Percentiles rank a stretch among this genome's conserved stretches.
Evolutionary conservation across 1,284 basidiomycete genomes (phyloP).

Genomic region (Ceratobasidium sp.): DNA sequence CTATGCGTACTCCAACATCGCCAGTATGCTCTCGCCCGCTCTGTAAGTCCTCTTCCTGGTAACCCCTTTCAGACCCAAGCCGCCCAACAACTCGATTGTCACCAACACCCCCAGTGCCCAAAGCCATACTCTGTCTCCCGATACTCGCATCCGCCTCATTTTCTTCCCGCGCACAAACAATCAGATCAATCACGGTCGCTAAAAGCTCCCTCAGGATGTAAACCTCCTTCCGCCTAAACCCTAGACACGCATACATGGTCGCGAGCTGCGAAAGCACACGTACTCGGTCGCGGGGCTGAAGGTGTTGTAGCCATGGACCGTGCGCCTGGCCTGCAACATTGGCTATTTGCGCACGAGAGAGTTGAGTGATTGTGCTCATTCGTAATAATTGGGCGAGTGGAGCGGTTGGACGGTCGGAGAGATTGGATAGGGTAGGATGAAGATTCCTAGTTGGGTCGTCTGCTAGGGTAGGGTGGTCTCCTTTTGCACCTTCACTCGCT

Average conservation of each 20-base stretch:
- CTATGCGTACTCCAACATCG: slow-evolving; percentile 75
- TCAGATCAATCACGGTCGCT: slow-evolving; percentile 81
- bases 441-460: slow-evolving; percentile 60
- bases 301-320: slow-evolving; percentile 87
- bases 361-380: slow-evolving; percentile 74
- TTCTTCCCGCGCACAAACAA: slow-evolving; percentile 79
- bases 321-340: slow-evolving; percentile 76
- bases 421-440: slow-evolving; percentile 14
- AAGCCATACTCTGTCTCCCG: slow-evolving; percentile 28
- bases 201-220: slow-evolving; percentile 87
- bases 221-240: slow-evolving; percentile 87
- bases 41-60: slow-evolving; percentile 38
- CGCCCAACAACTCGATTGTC: not conserved
- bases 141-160: slow-evolving; percentile 22
- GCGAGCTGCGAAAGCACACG: slow-evolving; percentile 77
- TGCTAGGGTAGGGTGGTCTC: slow-evolving; percentile 61
- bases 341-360: slow-evolving; percentile 78
- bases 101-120: slow-evolving; percentile 31
- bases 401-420: slow-evolving; percentile 58
- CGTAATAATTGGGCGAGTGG: slow-evolving; percentile 64
- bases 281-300: slow-evolving; percentile 82
- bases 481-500: slow-evolving; percentile 49
- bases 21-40: slow-evolving; percentile 60
- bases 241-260: slow-evolving; percentile 81
- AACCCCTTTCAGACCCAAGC: slow-evolving; percentile 1